These are phyloP conservation scores for Phytophthora lateralis DNA, from an alignment of 352 stramenopile species.

Conservation along the genomic window DNA sequence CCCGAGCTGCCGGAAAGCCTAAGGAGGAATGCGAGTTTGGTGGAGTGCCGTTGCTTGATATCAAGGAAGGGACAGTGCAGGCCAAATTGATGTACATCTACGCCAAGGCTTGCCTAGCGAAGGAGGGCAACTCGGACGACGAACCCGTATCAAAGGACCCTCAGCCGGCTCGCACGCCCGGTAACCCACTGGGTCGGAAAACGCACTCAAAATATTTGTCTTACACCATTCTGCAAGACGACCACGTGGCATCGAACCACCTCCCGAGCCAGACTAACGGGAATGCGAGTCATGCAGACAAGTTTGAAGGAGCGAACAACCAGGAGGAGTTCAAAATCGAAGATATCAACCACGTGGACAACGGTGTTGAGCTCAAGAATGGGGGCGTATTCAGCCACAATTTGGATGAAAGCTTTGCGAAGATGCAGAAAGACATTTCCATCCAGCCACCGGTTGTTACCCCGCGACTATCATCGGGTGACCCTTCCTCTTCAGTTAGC, in stretches of 20 bases:
- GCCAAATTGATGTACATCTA: slow-evolving; percentile 74
- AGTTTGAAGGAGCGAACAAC: slow-evolving; percentile 1
- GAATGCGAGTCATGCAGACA: neutral
- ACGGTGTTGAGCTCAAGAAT: slow-evolving; percentile 9
- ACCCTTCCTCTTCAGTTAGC: slow-evolving; percentile 12
- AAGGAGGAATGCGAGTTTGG: slow-evolving; percentile 71
- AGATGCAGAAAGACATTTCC: slow-evolving; percentile 41
- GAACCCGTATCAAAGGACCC: slow-evolving; percentile 23
- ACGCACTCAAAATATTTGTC: slow-evolving; percentile 42
- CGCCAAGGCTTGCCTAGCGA: slow-evolving; percentile 75
- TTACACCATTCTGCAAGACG: slow-evolving; percentile 43
- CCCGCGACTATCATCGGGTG: slow-evolving; percentile 20
- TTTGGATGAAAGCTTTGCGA: slow-evolving; percentile 30
- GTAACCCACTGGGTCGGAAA: slow-evolving; percentile 47
- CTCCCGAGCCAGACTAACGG: slow-evolving; percentile 10
- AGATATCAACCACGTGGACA: neutral
- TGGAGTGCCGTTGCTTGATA: slow-evolving; percentile 56
- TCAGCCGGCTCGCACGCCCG: slow-evolving; percentile 24
- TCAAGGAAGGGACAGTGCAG: slow-evolving; percentile 71
- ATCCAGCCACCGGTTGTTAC: slow-evolving; percentile 20
- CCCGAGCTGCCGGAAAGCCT: slow-evolving; percentile 59
- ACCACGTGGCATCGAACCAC: slow-evolving; percentile 27
- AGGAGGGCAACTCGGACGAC: slow-evolving; percentile 40
- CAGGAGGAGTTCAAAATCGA: slow-evolving; percentile 13
- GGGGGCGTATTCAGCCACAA: slow-evolving; percentile 16